Evolutionary conservation across 306 rosid species (phyloP), one percentile per base, ranked within the genome.

Genomic region (Geum urbanum): DNA sequence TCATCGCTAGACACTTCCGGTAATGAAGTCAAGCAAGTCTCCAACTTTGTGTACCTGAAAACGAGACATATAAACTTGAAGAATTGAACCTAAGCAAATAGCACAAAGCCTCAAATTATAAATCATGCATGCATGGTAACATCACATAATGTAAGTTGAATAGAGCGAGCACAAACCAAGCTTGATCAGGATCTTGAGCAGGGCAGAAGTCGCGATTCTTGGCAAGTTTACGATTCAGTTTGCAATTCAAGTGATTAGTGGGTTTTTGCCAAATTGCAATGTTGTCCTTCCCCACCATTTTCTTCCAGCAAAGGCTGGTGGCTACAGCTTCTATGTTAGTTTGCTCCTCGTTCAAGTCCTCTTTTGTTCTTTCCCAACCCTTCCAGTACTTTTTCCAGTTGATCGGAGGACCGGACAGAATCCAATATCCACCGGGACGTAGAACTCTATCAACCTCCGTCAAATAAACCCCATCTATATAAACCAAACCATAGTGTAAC

Each of bases 201-300:
- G 69, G 74, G 73, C 96, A 91, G 63, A 82, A 72, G 27, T 89
- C 78, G 4, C 85, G 70, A 10, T 50, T 70, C 48, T 83, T 79
- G 49, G 60, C 43, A 32, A 70, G 54, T 11, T 76, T 79, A 5
- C 76, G 76, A 16, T 77, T 79, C 9, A 58, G 2, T 79, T 88
- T 79, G 87, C 96, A 88, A 46, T 69, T 72, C 0, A 86, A 59
- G 63, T 91, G 97, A 66, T 91, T 88, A 53, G 52, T 69, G 15
- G 97, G 82, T 70, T 91, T 91, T 66, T 86, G 96, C 96, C 96
- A 88, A 61, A 91, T 91, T 13, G 97, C 87, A 73, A 91, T 80
- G 52, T 88, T 92, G 71, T 62, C 88, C 57, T 82, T 81, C 74
- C 88, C 91, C 13, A 73, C 83, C 20, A 88, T 14, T 63, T 86